Evolutionary conservation across 169 alveolate genomes (phyloP).

Genomic region (Neospora caninum): DNA sequence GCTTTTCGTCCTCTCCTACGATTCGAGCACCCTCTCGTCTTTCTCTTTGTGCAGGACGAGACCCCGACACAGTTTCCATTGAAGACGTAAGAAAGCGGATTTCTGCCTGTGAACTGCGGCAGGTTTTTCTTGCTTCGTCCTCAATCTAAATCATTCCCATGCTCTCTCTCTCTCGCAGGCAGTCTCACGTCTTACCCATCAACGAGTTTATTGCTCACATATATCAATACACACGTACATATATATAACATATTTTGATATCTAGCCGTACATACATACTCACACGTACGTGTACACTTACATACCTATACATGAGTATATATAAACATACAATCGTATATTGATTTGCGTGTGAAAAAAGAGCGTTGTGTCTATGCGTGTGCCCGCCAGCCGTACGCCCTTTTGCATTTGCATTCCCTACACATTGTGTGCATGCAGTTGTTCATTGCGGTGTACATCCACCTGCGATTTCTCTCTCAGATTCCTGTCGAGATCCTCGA

Average conservation of each 20-base stretch:
- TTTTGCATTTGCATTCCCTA: background rate
- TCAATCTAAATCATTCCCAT: too few relatives aligned
- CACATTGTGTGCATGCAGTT: too few relatives aligned
- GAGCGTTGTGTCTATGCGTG: background rate
- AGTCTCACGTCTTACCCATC: too few relatives aligned
- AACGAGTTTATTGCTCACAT: too few relatives aligned
- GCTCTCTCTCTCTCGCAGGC: too few relatives aligned
- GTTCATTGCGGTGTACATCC: background rate
- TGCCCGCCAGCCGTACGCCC: background rate
- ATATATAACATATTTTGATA: background rate
- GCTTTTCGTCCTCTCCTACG: background rate
- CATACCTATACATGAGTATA: background rate
- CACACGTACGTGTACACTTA: background rate
- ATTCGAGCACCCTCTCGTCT: background rate
- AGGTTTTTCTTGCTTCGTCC: too few relatives aligned
- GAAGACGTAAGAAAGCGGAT: constrained; percentile 1
- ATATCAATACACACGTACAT: background rate
- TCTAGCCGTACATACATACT: too few relatives aligned
- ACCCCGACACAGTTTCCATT: constrained; percentile 36
- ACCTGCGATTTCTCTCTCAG: background rate
- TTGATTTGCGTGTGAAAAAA: too few relatives aligned
- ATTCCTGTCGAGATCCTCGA: constrained; percentile 76
- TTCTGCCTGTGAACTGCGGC: too few relatives aligned
- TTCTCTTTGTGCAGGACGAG: background rate
- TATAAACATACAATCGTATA: background rate